Evolutionary conservation across 2,329 filamentous ascomycete genomes (phyloP), one percentile per base, ranked within the genome.

Genomic region (Aspergillus brunneoviolaceus): DNA sequence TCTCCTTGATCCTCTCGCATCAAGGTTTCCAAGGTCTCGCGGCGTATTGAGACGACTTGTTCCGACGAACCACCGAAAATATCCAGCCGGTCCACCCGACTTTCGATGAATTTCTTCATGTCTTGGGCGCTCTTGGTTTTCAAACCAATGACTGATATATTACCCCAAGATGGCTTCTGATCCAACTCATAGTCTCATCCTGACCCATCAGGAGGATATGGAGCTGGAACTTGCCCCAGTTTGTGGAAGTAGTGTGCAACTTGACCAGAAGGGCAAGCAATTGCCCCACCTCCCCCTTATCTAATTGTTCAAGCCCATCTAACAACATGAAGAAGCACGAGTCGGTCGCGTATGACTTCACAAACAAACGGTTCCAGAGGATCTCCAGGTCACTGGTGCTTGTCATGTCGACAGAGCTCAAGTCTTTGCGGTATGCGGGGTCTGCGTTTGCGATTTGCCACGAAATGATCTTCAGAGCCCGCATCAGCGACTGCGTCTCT

Each of bases 271-370:
- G 58, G 5, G 65, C 56, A 4, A 69, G 11, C 7, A 71, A 60
- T 12, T 67, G 63, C 12, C 63, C 67, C 10, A 69, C 55, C 9
- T 62, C 58, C 25, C 65, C 58, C 21, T 61, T 68, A 45, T 68
- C 60, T 6, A 3, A 81, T 80, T 27, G 85, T 79, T 71, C 65
- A 75, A 83, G 65, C 73, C 84, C 33, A 70, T 85, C 47, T 76
- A 85, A 69, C 71, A 76, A 59, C 3, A 77, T 80, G 23, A 80
- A 55, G 71, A 82, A 64, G 2, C 62, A 69, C 5, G 67, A 66
- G 51, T 71, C 67, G 16, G 57, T 64, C 49, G 65, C 69, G 14
- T 61, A 25, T 3, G 21, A 23, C 21, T 23, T 23, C 21, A 23
- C 21, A 23, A 23, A 23, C 21, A 23, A 23, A 23, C 21, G 21